Evolutionary conservation across 2,329 filamentous ascomycete genomes (phyloP).

Genomic region (Capronia coronata): DNA sequence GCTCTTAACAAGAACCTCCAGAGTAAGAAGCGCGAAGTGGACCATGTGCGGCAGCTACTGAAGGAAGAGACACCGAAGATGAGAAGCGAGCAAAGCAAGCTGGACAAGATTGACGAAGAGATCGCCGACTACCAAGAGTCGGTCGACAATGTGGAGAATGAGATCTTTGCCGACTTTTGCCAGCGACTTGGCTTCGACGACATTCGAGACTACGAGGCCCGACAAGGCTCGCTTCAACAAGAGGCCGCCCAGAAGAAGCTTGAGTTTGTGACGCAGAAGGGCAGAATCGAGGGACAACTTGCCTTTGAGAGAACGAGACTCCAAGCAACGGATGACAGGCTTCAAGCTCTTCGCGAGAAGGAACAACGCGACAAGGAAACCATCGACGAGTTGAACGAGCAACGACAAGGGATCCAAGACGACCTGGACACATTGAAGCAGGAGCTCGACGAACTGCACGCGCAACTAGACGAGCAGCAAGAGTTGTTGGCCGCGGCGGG

Average conservation of each 20-base stretch:
- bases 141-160: constrained; percentile 77
- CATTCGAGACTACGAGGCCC: constrained; percentile 87
- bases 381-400: constrained; percentile 61
- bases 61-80: constrained; percentile 72
- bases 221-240: constrained; percentile 86
- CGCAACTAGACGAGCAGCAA: constrained; percentile 63
- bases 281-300: constrained; percentile 54
- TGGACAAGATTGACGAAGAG: constrained; percentile 56
- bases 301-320: constrained; percentile 65
- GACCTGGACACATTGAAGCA: constrained; percentile 66
- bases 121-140: constrained; percentile 54
- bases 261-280: constrained; percentile 74
- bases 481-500: constrained; percentile 61
- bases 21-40: constrained; percentile 75
- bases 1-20: constrained; percentile 74
- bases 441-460: constrained; percentile 68
- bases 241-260: constrained; percentile 81
- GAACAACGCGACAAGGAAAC: constrained; percentile 61
- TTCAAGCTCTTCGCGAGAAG: constrained; percentile 61
- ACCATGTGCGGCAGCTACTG: constrained; percentile 66
- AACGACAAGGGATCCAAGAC: constrained; percentile 69
- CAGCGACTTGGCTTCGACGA: constrained; percentile 76
- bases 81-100: constrained; percentile 60
- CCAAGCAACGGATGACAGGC: constrained; percentile 60
- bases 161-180: constrained; percentile 82